Conservation (phyloP, 2,329 filamentous ascomycete species). For the Phyllosticta citriasiana region DNA sequence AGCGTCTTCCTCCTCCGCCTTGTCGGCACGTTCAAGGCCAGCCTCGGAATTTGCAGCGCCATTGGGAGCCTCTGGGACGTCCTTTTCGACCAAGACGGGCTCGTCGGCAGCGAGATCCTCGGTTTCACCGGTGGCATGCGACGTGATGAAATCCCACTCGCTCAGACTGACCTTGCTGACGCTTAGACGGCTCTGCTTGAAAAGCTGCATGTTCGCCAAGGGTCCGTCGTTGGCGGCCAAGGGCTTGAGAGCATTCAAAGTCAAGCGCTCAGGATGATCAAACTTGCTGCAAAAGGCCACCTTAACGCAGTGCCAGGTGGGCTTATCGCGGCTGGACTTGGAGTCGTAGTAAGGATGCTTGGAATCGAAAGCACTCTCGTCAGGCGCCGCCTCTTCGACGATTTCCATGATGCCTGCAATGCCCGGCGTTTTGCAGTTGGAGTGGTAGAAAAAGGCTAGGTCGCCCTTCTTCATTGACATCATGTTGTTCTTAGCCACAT, state of each 20-base stretch:
- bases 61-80: neutral
- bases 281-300: conserved; percentile 84
- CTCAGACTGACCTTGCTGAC: conserved; percentile 56
- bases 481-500: conserved; percentile 73
- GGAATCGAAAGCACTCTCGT: conserved; percentile 64
- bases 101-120: conserved; percentile 2
- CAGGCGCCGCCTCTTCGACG: conserved; percentile 70
- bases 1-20: neutral
- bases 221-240: conserved; percentile 45
- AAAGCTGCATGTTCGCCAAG: conserved; percentile 68
- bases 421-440: conserved; percentile 79
- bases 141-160: conserved; percentile 57
- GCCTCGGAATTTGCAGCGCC: neutral
- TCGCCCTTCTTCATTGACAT: conserved; percentile 86
- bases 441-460: conserved; percentile 94
- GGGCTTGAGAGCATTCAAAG: conserved; percentile 60
- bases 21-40: neutral
- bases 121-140: conserved; percentile 28
- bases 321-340: conserved; percentile 57
- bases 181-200: conserved; percentile 73
- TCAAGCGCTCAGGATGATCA: conserved; percentile 46
- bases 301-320: conserved; percentile 82
- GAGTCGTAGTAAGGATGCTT: conserved; percentile 75
- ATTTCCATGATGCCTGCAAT: conserved; percentile 86
- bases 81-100: neutral